These are phyloP conservation scores for Gossypium thurberi DNA, from an alignment of 345 rosid species.

Conservation along the genomic window DNA sequence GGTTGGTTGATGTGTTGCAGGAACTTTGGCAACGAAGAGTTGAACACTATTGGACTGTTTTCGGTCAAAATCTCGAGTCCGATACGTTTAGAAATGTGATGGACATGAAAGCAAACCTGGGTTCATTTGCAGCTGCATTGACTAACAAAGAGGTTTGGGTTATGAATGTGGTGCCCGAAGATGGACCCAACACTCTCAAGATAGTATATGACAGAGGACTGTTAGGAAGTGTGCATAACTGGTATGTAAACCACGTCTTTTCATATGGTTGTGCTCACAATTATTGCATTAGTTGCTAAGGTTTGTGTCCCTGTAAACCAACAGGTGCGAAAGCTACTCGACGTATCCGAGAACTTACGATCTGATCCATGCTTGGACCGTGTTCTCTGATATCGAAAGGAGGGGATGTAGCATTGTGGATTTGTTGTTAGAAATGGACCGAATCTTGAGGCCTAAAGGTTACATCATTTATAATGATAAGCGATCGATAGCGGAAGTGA, in stretches of 20 bases:
- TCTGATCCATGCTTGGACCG: conserved; percentile 69
- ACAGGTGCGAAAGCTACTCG: conserved; percentile 89
- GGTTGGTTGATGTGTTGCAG: conserved; percentile 33
- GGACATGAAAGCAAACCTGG: conserved; percentile 95
- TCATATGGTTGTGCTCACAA: not conserved
- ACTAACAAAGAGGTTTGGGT: conserved; percentile 80
- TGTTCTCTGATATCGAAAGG: conserved; percentile 28
- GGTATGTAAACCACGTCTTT: conserved; percentile 38
- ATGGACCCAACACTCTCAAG: conserved; percentile 79
- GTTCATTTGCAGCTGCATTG: conserved; percentile 91
- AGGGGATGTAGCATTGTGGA: conserved; percentile 30
- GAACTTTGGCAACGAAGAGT: conserved; percentile 73
- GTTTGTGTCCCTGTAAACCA: not conserved
- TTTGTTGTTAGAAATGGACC: conserved; percentile 35
- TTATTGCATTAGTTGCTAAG: not conserved
- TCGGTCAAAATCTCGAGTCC: conserved; percentile 56
- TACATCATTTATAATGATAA: conserved; percentile 47
- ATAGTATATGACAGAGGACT: conserved; percentile 81
- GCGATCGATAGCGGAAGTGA: conserved; percentile 37
- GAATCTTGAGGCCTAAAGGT: conserved; percentile 33
- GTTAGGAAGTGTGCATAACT: conserved; percentile 68
- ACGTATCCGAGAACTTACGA: conserved; percentile 93
- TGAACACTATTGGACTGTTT: conserved; percentile 68
- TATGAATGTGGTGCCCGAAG: conserved; percentile 75
- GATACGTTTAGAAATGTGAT: conserved; percentile 75